Conservation (phyloP, 2,329 filamentous ascomycete genomes). For the Hymenoscyphus scutula region DNA sequence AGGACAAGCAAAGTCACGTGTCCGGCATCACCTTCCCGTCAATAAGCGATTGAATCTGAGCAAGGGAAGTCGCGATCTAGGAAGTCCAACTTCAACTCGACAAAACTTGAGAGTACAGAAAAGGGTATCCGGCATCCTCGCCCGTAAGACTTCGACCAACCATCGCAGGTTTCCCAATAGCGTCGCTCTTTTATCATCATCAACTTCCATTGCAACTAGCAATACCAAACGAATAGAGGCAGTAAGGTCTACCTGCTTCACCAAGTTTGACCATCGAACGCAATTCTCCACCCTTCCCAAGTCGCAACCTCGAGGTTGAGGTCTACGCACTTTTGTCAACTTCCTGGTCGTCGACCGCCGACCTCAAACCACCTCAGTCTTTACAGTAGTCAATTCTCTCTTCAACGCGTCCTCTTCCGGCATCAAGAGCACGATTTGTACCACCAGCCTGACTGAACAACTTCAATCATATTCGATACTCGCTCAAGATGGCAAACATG, state of each 20-base stretch:
- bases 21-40: neutral
- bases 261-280: neutral
- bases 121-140: neutral
- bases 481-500: constrained; percentile 17
- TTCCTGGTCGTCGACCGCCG: neutral
- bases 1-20: neutral
- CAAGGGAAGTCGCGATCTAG: neutral
- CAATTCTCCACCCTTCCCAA: neutral
- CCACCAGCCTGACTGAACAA: neutral
- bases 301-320: neutral
- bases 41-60: neutral
- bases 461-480: neutral
- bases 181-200: neutral
- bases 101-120: neutral
- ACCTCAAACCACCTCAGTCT: neutral
- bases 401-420: neutral
- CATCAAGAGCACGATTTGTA: neutral
- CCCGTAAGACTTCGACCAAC: neutral
- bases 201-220: constrained; percentile 8
- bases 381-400: neutral
- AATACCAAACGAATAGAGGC: neutral
- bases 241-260: neutral
- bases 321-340: neutral
- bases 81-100: neutral
- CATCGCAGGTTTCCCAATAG: neutral